These are phyloP conservation scores for Crithidia thermophila DNA, from an alignment of 208 protist species.

Conservation along the genomic window DNA sequence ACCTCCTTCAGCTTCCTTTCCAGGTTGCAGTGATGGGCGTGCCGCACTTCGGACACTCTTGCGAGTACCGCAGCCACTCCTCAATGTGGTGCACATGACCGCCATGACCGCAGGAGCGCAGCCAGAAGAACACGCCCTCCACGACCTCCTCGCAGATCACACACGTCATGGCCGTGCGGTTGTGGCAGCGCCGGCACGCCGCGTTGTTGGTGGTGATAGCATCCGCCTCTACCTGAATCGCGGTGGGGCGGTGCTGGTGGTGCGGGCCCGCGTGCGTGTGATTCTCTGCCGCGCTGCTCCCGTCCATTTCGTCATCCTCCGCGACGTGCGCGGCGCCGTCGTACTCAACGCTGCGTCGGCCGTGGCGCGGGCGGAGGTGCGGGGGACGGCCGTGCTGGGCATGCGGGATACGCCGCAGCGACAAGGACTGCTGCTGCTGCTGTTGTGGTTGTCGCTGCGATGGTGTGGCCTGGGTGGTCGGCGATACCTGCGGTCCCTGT, in stretches of 20 bases:
- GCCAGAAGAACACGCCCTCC: slow-evolving; percentile 83
- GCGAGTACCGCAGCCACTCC: slow-evolving; percentile 69
- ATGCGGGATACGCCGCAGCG: background rate
- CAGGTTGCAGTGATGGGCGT: slow-evolving; percentile 49
- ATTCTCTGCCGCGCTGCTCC: slow-evolving; percentile 4
- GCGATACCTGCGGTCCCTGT: background rate
- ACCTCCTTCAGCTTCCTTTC: slow-evolving; percentile 20
- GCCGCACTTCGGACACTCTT: slow-evolving; percentile 78
- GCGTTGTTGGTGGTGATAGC: slow-evolving; percentile 52
- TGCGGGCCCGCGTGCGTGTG: slow-evolving; percentile 3
- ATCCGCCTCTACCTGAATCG: slow-evolving; percentile 10
- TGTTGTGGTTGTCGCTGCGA: background rate
- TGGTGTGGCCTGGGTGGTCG: background rate
- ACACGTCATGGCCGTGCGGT: slow-evolving; percentile 59
- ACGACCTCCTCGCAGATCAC: slow-evolving; percentile 86
- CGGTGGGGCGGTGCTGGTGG: slow-evolving; percentile 11
- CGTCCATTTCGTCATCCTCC: slow-evolving; percentile 2
- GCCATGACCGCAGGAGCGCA: slow-evolving; percentile 83
- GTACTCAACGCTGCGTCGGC: slow-evolving; percentile 17
- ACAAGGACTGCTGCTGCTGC: background rate
- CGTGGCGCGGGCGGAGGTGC: background rate
- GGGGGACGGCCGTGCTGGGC: background rate
- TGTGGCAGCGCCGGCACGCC: slow-evolving; percentile 49
- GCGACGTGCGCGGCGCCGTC: background rate
- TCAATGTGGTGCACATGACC: slow-evolving; percentile 84